A percentile compares a stretch with the other conserved stretches of the same genome.
These are phyloP conservation scores for Poterioochromonas sp. DNA, from an alignment of 352 stramenopile genomes.

Conservation along the genomic window DNA sequence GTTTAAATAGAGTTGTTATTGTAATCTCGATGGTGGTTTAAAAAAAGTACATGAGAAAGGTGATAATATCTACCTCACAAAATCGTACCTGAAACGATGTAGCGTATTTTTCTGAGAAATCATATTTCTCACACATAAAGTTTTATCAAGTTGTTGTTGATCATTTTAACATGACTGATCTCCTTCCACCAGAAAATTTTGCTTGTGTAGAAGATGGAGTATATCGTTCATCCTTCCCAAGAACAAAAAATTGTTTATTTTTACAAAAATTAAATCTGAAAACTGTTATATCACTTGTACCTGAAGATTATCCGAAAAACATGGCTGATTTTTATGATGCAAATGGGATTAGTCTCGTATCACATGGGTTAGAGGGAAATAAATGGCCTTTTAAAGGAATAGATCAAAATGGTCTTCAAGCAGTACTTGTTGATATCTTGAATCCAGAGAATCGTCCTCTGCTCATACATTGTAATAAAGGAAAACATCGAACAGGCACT, in stretches of 20 bases:
- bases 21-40: too few relatives aligned
- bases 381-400: constrained; percentile 76
- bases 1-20: too few relatives aligned
- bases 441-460: constrained; percentile 70
- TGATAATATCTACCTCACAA: too few relatives aligned
- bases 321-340: constrained; percentile 67
- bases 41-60: too few relatives aligned
- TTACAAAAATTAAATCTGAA: constrained; percentile 61
- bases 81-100: too few relatives aligned
- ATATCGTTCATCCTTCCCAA: constrained; percentile 71
- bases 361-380: constrained; percentile 69
- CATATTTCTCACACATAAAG: too few relatives aligned
- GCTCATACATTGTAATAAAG: constrained; percentile 74
- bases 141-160: too few relatives aligned
- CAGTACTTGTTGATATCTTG: constrained; percentile 60
- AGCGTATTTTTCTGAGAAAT: too few relatives aligned
- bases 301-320: constrained; percentile 69
- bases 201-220: constrained; percentile 70
- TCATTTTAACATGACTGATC: too few relatives aligned
- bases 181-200: constrained; percentile 64
- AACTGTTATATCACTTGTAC: constrained; percentile 67
- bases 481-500: constrained; percentile 68
- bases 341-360: constrained; percentile 63
- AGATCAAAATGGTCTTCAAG: constrained; percentile 61
- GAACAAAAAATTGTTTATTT: constrained; percentile 76